Base-by-base conservation (phyloP, 768 basidiomycete genomes). In the Mycena polygramma region DNA sequence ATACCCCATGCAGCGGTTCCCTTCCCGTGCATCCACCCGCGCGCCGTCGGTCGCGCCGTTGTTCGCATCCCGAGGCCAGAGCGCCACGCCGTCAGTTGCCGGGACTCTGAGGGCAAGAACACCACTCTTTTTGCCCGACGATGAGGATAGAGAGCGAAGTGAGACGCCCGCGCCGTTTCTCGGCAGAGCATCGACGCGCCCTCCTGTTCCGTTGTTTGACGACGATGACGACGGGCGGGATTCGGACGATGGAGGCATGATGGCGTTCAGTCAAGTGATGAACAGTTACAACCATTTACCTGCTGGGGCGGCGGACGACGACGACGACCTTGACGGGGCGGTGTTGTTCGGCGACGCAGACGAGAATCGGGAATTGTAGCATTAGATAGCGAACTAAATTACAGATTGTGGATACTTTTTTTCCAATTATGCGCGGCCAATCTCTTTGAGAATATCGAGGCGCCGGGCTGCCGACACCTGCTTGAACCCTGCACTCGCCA, bases 341-440 rank as follows among this genome's bases (percentile, higher is more conserved):
- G 86, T 90, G 48, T 88, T 94, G 49, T 92, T 94, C 71, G 94
- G 91, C 14, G 94, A 96, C 79, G 94, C 94, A 41, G 94, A 95
- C 75, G 94, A 95, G 81, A 81, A 83, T 37, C 87, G 84, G 76
- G 91, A 91, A 74, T 77, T 92, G 69, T 89, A 77, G 81, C 70
- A 60, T 65, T 69, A 68, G 70, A 45, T 55, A 52, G 14, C 59
- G 30, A 48, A 36, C 57, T 62, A 45, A 46, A 59, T 13, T 39
- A 48, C 52, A 59, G n/a, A 57, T 15, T 10, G 41, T 22, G 54
- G 41, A 46, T 35, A 64, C 69, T 54, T 26, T 45, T 39, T 52
- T 11, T 22, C 43, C 14, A 10, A 58, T 62, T 80, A 94, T 48
- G 89, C 91, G 35, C 92, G 86, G 17, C 94, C 94, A 67, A 96